Evolutionary conservation across 345 rosid genomes (phyloP).

Genomic region (Gossypium stocksii): DNA sequence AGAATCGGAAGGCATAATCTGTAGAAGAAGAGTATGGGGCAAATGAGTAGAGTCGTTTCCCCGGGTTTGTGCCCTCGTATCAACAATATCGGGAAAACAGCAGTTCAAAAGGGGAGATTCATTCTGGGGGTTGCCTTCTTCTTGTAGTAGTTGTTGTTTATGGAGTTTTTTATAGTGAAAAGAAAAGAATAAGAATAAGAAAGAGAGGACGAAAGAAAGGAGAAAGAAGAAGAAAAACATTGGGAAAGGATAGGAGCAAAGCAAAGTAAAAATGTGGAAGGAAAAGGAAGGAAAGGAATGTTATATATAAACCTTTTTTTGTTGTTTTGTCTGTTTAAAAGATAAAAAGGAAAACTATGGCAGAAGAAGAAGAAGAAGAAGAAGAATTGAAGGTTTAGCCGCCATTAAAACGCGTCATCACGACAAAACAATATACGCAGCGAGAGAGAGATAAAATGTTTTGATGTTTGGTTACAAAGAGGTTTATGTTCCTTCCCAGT

Average conservation of each 20-base stretch:
- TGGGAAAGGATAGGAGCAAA: constrained; percentile 11
- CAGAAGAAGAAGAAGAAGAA: too few species aligned
- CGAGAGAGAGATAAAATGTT: neutral
- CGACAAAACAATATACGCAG: constrained; percentile 1
- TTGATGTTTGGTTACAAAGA: neutral
- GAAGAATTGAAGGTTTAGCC: constrained; percentile 25
- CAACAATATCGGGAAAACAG: constrained; percentile 26
- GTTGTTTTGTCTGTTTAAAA: too few species aligned
- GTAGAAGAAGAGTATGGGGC: constrained; percentile 49
- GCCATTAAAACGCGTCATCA: constrained; percentile 46
- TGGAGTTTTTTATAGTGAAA: constrained; percentile 29
- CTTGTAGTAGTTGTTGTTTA: constrained; percentile 11
- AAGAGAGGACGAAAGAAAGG: constrained; percentile 35
- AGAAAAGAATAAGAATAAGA: constrained; percentile 38
- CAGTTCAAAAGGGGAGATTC: constrained; percentile 24
- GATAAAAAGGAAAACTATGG: neutral
- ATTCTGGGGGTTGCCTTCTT: constrained; percentile 18
- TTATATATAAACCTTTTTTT: neutral
- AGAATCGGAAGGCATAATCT: constrained; percentile 47
- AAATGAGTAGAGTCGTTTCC: constrained; percentile 35
- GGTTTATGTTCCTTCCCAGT: neutral
- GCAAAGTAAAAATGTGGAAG: neutral
- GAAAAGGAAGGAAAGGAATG: neutral
- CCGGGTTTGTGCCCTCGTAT: constrained; percentile 15
- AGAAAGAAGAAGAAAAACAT: constrained; percentile 40